phyloP scores from a whole-genome alignment of 2,329 filamentous ascomycete genomes.

The Aspergillus fructus region DNA sequence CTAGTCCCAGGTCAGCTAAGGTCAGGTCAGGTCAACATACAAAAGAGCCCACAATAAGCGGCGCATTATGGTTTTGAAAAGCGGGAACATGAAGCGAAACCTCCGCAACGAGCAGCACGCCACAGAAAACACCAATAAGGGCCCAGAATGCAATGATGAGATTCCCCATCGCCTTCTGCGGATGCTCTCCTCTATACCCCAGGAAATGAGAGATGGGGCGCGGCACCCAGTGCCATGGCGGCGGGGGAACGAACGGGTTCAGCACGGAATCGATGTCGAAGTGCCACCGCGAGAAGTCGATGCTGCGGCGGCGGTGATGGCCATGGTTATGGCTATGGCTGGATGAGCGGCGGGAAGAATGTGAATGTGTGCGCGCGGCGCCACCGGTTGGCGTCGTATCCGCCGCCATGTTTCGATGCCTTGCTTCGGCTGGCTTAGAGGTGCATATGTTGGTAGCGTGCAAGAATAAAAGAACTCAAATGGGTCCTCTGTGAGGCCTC shows the following conservation, averaged over 20 bases:
- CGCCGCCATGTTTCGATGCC: background rate
- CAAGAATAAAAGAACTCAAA: too few species aligned
- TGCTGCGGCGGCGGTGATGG: constrained; percentile 3
- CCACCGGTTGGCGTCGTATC: background rate
- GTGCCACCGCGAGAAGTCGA: constrained; percentile 41
- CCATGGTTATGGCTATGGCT: background rate
- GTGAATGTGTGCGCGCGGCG: background rate
- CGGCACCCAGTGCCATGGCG: constrained; percentile 65
- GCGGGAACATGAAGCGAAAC: constrained; percentile 56
- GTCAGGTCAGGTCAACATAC: constrained; percentile 47
- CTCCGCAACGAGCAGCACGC: constrained; percentile 60
- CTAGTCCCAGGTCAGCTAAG: background rate
- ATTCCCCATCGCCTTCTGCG: constrained; percentile 52
- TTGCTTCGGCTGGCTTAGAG: background rate
- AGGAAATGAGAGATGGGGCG: constrained; percentile 66
- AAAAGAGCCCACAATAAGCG: constrained; percentile 68
- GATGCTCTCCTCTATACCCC: constrained; percentile 53
- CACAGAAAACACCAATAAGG: constrained; percentile 63
- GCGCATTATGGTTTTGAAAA: constrained; percentile 54
- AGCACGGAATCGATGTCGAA: constrained; percentile 77
- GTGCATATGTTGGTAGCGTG: background rate
- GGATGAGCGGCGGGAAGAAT: background rate
- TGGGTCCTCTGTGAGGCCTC: too few species aligned
- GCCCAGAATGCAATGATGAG: constrained; percentile 62
- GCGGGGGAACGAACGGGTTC: constrained; percentile 67